Evolutionary conservation across 2,329 filamentous ascomycete species (phyloP), one percentile per base, ranked within the genome.

Genomic region (Pseudogymnoascus sp.): DNA sequence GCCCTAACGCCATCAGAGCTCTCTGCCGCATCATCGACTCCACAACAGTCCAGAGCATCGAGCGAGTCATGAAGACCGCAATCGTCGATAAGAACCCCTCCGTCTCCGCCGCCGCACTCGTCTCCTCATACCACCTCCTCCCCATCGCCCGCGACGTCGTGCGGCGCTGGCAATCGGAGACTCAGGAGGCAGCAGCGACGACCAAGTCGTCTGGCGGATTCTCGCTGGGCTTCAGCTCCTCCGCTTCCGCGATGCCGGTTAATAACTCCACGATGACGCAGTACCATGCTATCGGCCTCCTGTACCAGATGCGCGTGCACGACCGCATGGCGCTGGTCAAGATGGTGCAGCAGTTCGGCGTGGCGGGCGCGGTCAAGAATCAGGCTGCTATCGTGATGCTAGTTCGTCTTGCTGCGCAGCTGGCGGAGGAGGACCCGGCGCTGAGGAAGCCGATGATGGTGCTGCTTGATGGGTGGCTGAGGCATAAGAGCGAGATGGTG

Each of bases 301-400:
- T 99, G 50, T 99, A 97, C 77, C 93, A 97, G 78, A 97, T 97
- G 91, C 89, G 95, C 73, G 89, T 89, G 72, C 93, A 97, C 76
- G 95, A 99, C 76, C 87, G 95, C 71, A 99, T 99, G 95, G 93
- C 95, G 21, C 79, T 99, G 70, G 93, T 97, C 66, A 99, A 99
- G 84, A 97, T 99, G 95, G 93, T 99, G n/a, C 95, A 99, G 79
- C 95, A 99, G 76, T 97, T 97, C 75, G 92, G 92, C 61, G 88
- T 89, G 62, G 86, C 92, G 14, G 95, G 95, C 64, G 91, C 91
- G 10, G 89, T 97, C 66, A 97, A 97, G 86, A 97, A 90, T 77
- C 92, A 95, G 18, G 91, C 93, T 65, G 95, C 93, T 36, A 89
- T 93, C 64, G 86, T 99, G 60, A 88, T 99, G 85, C 83, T 99